Evolutionary conservation across 495 filamentous ascomycete genomes (phyloP).

Genomic region (Penicillium antarcticum): DNA sequence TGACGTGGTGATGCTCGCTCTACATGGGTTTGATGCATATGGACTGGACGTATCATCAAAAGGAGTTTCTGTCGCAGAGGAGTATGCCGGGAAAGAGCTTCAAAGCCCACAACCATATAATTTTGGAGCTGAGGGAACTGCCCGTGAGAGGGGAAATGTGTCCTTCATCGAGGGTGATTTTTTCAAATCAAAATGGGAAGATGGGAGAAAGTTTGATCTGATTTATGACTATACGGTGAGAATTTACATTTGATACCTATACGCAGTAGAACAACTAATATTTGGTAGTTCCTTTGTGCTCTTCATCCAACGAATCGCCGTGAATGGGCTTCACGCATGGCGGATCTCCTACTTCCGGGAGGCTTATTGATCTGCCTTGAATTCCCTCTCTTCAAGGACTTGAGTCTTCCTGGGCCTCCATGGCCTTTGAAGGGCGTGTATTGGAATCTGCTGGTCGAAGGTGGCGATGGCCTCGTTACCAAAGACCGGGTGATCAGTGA

Average conservation of each 20-base stretch:
- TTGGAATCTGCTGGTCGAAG: conserved; percentile 27
- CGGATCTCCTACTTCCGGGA: conserved; percentile 18
- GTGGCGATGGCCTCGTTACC: conserved; percentile 14
- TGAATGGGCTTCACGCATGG: conserved; percentile 35
- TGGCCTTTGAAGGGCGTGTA: conserved; percentile 35
- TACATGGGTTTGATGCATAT: conserved; percentile 28
- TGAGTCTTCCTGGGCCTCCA: conserved; percentile 32
- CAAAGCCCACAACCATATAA: conserved; percentile 11
- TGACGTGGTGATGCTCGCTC: conserved; percentile 28
- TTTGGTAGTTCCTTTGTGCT: conserved; percentile 37
- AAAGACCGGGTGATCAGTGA: background rate
- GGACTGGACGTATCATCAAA: conserved; percentile 28
- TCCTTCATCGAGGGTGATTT: conserved; percentile 63
- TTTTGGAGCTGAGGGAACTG: conserved; percentile 9
- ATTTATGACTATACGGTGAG: conserved; percentile 77
- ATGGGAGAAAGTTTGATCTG: conserved; percentile 55
- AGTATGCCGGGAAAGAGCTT: conserved; percentile 15
- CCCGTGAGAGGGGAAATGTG: conserved; percentile 17
- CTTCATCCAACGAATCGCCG: conserved; percentile 32
- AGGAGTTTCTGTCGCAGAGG: conserved; percentile 16
- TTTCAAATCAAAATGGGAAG: conserved; percentile 49
- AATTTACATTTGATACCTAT: too few relatives aligned
- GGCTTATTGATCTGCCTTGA: conserved; percentile 42
- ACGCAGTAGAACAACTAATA: background rate
- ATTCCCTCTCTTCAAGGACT: conserved; percentile 41